phyloP scores from a whole-genome alignment of 2,329 filamentous ascomycete genomes.

The Ceratocystis colombiana region DNA sequence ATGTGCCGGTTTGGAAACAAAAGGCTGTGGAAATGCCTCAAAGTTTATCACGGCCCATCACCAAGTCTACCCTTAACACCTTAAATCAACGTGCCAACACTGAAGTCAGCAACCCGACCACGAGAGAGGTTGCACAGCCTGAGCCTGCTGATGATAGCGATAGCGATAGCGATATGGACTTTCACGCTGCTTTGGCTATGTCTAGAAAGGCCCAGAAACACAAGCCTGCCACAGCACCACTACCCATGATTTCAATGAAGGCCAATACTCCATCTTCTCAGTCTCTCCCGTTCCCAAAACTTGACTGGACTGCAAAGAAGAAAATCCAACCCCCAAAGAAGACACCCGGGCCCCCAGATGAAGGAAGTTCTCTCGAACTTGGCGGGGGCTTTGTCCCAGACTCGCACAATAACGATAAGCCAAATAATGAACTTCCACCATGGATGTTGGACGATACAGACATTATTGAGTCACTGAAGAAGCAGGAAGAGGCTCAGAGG shows the following conservation, averaged over 20 bases:
- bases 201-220: slow-evolving; percentile 32
- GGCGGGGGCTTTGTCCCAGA: slow-evolving; percentile 20
- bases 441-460: slow-evolving; percentile 61
- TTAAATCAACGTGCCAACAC: slow-evolving; percentile 22
- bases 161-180: slow-evolving; percentile 62
- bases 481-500: slow-evolving; percentile 45
- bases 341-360: neutral
- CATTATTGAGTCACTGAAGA: slow-evolving; percentile 52
- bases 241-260: slow-evolving; percentile 10
- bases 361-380: neutral
- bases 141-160: slow-evolving; percentile 40
- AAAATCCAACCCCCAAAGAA: neutral
- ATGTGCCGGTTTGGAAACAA: slow-evolving; percentile 46
- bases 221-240: slow-evolving; percentile 4
- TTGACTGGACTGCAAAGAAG: slow-evolving; percentile 44
- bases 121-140: slow-evolving; percentile 45
- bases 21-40: slow-evolving; percentile 40
- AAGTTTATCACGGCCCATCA: slow-evolving; percentile 41
- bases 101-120: slow-evolving; percentile 61
- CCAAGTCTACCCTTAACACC: slow-evolving; percentile 20
- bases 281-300: slow-evolving; percentile 81
- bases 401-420: slow-evolving; percentile 34
- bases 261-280: slow-evolving; percentile 50
- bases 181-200: slow-evolving; percentile 59
- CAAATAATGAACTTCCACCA: slow-evolving; percentile 55